phyloP scores from a whole-genome alignment of 2,329 filamentous ascomycete genomes.

The Colletotrichum sp. region DNA sequence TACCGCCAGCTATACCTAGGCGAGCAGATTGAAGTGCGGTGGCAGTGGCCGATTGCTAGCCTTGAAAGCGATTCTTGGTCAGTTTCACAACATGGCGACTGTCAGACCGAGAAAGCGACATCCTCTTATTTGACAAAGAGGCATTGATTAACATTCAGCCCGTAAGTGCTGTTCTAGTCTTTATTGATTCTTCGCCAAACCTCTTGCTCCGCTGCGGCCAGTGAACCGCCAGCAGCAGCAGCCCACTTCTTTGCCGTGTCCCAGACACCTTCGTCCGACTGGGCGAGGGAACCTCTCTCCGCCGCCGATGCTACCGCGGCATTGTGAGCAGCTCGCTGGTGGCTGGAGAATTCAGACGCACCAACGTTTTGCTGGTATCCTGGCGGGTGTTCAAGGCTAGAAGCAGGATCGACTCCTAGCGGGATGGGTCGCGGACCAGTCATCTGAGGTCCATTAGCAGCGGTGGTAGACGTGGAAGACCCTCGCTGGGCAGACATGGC shows the following conservation, averaged over 20 bases:
- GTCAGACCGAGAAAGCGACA: background rate
- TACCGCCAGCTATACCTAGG: background rate
- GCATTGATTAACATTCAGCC: background rate
- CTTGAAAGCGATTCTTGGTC: background rate
- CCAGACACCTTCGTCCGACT: constrained; percentile 54
- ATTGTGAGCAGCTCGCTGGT: constrained; percentile 48
- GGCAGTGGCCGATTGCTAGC: background rate
- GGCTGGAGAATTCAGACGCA: constrained; percentile 55
- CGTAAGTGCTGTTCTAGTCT: constrained; percentile 39
- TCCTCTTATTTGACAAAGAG: background rate
- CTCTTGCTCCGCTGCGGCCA: constrained; percentile 64
- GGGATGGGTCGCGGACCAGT: constrained; percentile 29
- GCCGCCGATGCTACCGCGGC: constrained; percentile 33
- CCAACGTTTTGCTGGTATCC: constrained; percentile 63
- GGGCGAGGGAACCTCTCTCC: constrained; percentile 28
- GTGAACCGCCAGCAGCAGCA: constrained; percentile 58
- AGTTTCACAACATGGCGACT: background rate
- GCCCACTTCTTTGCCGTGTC: constrained; percentile 63
- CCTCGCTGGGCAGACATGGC: constrained; percentile 44
- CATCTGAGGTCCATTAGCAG: constrained; percentile 30
- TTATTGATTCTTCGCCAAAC: constrained; percentile 70
- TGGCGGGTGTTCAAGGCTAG: constrained; percentile 49
- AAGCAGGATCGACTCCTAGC: constrained; percentile 27
- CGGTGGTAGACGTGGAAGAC: constrained; percentile 47
- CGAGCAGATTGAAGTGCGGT: background rate